phyloP scores from a whole-genome alignment of 2,329 filamentous ascomycete genomes.

The Cladorrhinum sp. region DNA sequence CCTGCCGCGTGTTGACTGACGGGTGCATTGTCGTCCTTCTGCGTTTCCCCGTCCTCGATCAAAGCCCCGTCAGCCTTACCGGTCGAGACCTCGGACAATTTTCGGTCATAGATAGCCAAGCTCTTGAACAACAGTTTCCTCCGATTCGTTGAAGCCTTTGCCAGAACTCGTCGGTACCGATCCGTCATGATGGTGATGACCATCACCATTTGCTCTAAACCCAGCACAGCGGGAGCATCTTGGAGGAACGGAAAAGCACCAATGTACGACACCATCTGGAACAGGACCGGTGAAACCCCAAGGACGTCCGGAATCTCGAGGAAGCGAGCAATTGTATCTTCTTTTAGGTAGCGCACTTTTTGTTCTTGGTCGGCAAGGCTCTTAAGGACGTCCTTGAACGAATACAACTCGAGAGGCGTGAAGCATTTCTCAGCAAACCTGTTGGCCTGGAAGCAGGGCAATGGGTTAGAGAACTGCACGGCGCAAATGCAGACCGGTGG shows the following conservation, averaged over 20 bases:
- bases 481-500: not conserved
- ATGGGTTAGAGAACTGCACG: not conserved
- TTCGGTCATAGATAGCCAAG: constrained; percentile 67
- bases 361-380: constrained; percentile 64
- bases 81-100: constrained; percentile 34
- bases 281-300: constrained; percentile 63
- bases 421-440: constrained; percentile 69
- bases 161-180: constrained; percentile 62
- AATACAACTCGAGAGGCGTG: constrained; percentile 68
- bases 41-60: not conserved
- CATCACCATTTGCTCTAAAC: constrained; percentile 68
- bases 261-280: constrained; percentile 68
- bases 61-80: constrained; percentile 3
- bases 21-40: not conserved
- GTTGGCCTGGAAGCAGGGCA: constrained; percentile 43
- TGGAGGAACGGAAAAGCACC: constrained; percentile 71
- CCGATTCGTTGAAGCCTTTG: constrained; percentile 54
- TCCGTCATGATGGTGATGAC: constrained; percentile 71
- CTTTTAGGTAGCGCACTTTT: constrained; percentile 63
- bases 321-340: constrained; percentile 67
- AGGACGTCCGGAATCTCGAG: constrained; percentile 71
- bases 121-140: constrained; percentile 67
- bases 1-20: constrained; percentile 21
- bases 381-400: constrained; percentile 69
- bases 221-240: constrained; percentile 67